These are phyloP conservation scores for Combretum micranthum DNA, from an alignment of 345 rosid species.

Conservation along the genomic window DNA sequence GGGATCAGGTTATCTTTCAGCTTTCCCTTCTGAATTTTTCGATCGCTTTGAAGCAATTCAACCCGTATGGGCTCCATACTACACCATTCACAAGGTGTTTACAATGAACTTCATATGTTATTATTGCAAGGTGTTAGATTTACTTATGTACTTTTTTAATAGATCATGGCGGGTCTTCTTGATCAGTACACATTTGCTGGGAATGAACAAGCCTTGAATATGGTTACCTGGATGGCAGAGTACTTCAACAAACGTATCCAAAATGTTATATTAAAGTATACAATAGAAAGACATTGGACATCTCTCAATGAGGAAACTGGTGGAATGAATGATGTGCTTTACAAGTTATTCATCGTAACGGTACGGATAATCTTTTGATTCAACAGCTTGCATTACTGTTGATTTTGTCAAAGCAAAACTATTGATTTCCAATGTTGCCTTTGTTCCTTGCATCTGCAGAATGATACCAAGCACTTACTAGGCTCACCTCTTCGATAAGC, in stretches of 20 bases:
- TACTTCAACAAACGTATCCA: slow-evolving; percentile 79
- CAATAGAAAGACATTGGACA: slow-evolving; percentile 57
- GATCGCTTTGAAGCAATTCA: slow-evolving; percentile 76
- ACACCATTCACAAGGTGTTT: slow-evolving; percentile 86
- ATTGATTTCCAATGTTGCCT: slow-evolving; percentile 10
- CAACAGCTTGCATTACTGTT: neutral
- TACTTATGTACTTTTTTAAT: slow-evolving; percentile 14
- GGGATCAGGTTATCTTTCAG: slow-evolving; percentile 85
- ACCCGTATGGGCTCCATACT: slow-evolving; percentile 97
- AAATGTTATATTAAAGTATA: slow-evolving; percentile 54
- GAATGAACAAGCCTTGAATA: slow-evolving; percentile 56
- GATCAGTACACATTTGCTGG: slow-evolving; percentile 74
- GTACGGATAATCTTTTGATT: slow-evolving; percentile 20
- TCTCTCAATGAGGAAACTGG: slow-evolving; percentile 94
- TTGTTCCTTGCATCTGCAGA: slow-evolving; percentile 35
- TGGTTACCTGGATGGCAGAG: slow-evolving; percentile 82
- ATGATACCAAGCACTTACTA: slow-evolving; percentile 70
- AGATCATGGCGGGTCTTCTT: slow-evolving; percentile 87
- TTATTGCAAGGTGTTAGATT: too few species aligned
- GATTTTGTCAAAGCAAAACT: too few species aligned
- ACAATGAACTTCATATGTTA: too few species aligned
- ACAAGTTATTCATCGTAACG: slow-evolving; percentile 57
- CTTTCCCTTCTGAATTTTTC: slow-evolving; percentile 73
- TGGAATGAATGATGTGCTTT: slow-evolving; percentile 96
- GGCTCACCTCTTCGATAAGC: slow-evolving; percentile 95